A percentile compares a stretch with the other conserved stretches of the same genome.
These are phyloP conservation scores for Zea luxurians DNA, from an alignment of 176 grass and related monocot species.

Conservation along the genomic window DNA sequence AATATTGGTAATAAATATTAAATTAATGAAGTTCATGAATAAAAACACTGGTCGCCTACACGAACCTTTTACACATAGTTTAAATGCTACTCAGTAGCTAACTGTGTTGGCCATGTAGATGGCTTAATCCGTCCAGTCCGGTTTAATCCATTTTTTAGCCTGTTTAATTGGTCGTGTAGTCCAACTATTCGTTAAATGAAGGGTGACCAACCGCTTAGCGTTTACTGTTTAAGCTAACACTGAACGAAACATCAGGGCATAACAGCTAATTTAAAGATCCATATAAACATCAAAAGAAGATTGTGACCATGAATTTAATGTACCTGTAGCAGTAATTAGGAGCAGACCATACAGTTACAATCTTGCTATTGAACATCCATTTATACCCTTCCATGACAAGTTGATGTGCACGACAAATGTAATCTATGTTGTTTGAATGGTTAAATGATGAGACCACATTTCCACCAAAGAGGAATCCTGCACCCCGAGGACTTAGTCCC, in stretches of 20 bases:
- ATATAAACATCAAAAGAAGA: constrained; percentile 23
- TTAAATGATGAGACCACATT: constrained; percentile 89
- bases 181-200: too few relatives aligned
- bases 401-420: constrained; percentile 97
- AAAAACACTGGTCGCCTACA: too few relatives aligned
- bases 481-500: constrained; percentile 95
- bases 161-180: too few relatives aligned
- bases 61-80: too few relatives aligned
- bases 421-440: constrained; percentile 92
- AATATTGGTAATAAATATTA: too few relatives aligned
- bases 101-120: too few relatives aligned
- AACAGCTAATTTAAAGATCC: constrained; percentile 21
- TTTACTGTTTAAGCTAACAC: too few relatives aligned
- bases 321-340: constrained; percentile 99
- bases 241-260: neutral
- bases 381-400: constrained; percentile 99
- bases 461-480: constrained; percentile 91
- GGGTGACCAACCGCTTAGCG: too few relatives aligned
- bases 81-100: too few relatives aligned
- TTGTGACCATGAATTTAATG: constrained; percentile 12
- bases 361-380: constrained; percentile 99
- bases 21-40: too few relatives aligned
- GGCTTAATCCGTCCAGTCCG: too few relatives aligned
- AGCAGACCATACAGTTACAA: constrained; percentile 98
- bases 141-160: too few relatives aligned